Evolutionary conservation across 139 green algal genomes (phyloP).

Genomic region (Microglena sp.): DNA sequence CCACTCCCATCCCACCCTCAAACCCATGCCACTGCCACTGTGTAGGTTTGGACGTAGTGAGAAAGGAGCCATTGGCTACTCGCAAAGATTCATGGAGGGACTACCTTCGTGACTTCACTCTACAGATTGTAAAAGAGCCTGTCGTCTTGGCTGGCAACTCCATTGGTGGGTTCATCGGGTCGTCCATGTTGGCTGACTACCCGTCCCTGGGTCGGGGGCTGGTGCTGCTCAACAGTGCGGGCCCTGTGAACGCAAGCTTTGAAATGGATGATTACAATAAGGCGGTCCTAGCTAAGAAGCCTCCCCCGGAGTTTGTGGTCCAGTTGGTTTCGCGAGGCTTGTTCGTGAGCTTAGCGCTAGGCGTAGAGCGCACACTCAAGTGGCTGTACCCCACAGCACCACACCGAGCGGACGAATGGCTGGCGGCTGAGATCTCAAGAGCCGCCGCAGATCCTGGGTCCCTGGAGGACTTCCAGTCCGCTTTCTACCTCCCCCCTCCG

Average conservation of each 20-base stretch:
- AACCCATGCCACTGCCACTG: neutral
- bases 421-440: slow-evolving; percentile 70
- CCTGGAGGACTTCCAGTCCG: slow-evolving; percentile 53
- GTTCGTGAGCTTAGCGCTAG: slow-evolving; percentile 50
- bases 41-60: slow-evolving; percentile 71
- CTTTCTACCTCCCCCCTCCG: slow-evolving; percentile 81
- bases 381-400: slow-evolving; percentile 67
- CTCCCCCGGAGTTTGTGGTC: slow-evolving; percentile 30
- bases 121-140: slow-evolving; percentile 46
- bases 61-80: slow-evolving; percentile 76
- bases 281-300: slow-evolving; percentile 9
- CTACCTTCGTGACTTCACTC: slow-evolving; percentile 62
- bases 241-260: slow-evolving; percentile 8
- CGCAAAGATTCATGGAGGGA: slow-evolving; percentile 69
- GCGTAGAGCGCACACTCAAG: slow-evolving; percentile 46
- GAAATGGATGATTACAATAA: slow-evolving; percentile 6
- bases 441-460: slow-evolving; percentile 46
- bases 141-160: slow-evolving; percentile 90
- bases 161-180: slow-evolving; percentile 84
- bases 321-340: slow-evolving; percentile 19
- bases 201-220: slow-evolving; percentile 24
- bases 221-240: slow-evolving; percentile 44
- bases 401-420: slow-evolving; percentile 63
- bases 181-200: slow-evolving; percentile 57
- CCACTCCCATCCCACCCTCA: neutral